Conservation (phyloP, 2,329 filamentous ascomycete genomes). For the Diaporthe vaccinii region DNA sequence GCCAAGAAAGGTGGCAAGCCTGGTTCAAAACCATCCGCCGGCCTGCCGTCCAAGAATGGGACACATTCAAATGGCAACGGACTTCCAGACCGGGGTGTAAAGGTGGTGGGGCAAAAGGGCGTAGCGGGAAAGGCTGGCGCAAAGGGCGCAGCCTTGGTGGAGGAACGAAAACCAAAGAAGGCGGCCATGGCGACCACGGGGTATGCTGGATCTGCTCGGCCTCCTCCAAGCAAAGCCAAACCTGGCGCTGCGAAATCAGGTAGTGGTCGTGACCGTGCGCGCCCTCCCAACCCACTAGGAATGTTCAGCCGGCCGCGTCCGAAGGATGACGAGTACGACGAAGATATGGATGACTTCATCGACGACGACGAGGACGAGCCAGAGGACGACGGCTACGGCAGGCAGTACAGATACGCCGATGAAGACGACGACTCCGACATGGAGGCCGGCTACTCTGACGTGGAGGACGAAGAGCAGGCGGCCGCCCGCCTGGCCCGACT, state of each 20-base stretch:
- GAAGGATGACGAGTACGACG: slow-evolving; percentile 73
- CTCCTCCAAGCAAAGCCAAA: slow-evolving; percentile 57
- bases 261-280: slow-evolving; percentile 41
- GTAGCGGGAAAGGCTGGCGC: slow-evolving; percentile 42
- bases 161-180: slow-evolving; percentile 73
- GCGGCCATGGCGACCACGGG: slow-evolving; percentile 73
- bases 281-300: slow-evolving; percentile 49
- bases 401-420: slow-evolving; percentile 63
- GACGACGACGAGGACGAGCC: slow-evolving; percentile 69
- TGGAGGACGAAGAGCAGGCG: slow-evolving; percentile 77
- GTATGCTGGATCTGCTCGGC: slow-evolving; percentile 75
- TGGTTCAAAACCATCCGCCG: slow-evolving; percentile 25
- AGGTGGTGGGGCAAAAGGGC: slow-evolving; percentile 29
- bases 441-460: slow-evolving; percentile 81
- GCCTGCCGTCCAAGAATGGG: slow-evolving; percentile 41
- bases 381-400: slow-evolving; percentile 55
- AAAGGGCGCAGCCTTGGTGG: slow-evolving; percentile 49
- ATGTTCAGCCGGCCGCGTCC: slow-evolving; percentile 47
- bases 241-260: slow-evolving; percentile 49
- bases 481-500: slow-evolving; percentile 73
- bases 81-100: slow-evolving; percentile 28
- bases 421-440: slow-evolving; percentile 81
- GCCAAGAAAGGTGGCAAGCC: slow-evolving; percentile 42
- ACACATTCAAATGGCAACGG: slow-evolving; percentile 37
- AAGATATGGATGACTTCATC: slow-evolving; percentile 72